Evolutionary conservation across 495 filamentous ascomycete species (phyloP).

Genomic region (Annulohypoxylon bovei): DNA sequence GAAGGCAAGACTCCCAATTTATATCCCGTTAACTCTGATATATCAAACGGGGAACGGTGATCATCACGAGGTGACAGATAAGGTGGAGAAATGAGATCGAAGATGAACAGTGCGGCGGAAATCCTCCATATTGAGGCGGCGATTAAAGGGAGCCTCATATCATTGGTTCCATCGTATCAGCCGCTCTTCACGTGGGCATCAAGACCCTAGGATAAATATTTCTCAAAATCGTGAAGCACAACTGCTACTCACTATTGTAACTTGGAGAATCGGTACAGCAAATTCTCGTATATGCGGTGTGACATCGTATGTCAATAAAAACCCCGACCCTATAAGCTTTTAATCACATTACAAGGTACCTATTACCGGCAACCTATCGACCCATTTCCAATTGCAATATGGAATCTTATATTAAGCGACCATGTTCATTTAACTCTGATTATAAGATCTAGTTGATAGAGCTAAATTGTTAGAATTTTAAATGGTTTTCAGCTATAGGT

Average conservation of each 20-base stretch:
- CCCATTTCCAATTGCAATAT: not conserved
- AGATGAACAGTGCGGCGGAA: not conserved
- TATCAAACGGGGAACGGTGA: not conserved
- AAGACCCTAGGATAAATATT: not conserved
- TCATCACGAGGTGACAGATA: slow-evolving; percentile 26
- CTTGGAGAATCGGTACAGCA: slow-evolving; percentile 8
- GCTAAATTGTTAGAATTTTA: not conserved
- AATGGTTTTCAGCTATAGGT: too few species aligned
- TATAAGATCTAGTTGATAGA: not conserved
- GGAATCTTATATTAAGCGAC: not conserved
- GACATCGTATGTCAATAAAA: slow-evolving; percentile 31
- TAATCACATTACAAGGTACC: slow-evolving; percentile 16
- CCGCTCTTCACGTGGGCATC: slow-evolving; percentile 28
- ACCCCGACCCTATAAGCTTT: slow-evolving; percentile 7
- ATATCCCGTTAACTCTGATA: slow-evolving; percentile 16
- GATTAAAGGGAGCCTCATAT: not conserved
- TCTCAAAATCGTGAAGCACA: not conserved
- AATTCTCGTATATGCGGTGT: slow-evolving; percentile 42
- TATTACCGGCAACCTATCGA: slow-evolving; percentile 1
- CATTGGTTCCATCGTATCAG: slow-evolving; percentile 38
- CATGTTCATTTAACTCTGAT: not conserved
- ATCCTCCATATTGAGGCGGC: slow-evolving; percentile 1
- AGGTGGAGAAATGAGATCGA: slow-evolving; percentile 11
- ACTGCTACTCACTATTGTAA: not conserved
- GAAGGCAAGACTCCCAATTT: slow-evolving; percentile 14